Percentiles rank a stretch among this genome's conserved stretches.
These are phyloP conservation scores for Colletotrichum sp. DNA, from an alignment of 2,329 filamentous ascomycete species.

Conservation along the genomic window DNA sequence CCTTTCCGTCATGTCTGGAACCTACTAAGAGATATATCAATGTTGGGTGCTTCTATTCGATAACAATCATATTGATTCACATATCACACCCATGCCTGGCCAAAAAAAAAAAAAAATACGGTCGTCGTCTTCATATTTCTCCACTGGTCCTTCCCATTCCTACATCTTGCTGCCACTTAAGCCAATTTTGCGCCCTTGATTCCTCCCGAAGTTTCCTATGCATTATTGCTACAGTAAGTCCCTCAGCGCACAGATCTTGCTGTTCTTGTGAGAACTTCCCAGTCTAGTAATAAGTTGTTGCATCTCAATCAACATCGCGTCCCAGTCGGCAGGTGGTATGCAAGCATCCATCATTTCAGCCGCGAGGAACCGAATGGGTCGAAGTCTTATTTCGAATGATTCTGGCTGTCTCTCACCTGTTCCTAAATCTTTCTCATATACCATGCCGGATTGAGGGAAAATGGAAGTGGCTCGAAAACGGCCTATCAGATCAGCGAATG, in stretches of 20 bases:
- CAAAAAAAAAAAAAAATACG: background rate
- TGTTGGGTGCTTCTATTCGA: background rate
- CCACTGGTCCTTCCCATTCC: background rate
- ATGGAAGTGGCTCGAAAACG: background rate
- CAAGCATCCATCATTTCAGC: background rate
- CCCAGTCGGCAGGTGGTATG: background rate
- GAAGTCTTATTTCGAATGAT: background rate
- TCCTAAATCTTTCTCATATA: background rate
- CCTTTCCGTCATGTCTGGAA: slow-evolving; percentile 47
- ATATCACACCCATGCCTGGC: background rate
- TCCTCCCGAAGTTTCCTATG: background rate
- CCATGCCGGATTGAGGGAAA: background rate
- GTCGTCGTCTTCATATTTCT: background rate
- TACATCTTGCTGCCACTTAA: background rate
- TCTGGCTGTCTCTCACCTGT: background rate
- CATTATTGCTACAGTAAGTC: background rate
- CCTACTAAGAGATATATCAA: background rate
- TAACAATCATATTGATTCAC: rapidly evolving
- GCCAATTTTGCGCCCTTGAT: background rate
- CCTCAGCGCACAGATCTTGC: background rate
- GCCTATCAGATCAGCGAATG: background rate
- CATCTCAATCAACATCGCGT: background rate
- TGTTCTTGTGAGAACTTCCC: background rate
- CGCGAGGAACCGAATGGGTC: background rate
- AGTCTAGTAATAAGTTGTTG: background rate